Percentiles rank a stretch among this genome's conserved stretches.
Evolutionary conservation across 164 flowering plant genomes (phyloP).

Genomic region (Umbellularia californica): DNA sequence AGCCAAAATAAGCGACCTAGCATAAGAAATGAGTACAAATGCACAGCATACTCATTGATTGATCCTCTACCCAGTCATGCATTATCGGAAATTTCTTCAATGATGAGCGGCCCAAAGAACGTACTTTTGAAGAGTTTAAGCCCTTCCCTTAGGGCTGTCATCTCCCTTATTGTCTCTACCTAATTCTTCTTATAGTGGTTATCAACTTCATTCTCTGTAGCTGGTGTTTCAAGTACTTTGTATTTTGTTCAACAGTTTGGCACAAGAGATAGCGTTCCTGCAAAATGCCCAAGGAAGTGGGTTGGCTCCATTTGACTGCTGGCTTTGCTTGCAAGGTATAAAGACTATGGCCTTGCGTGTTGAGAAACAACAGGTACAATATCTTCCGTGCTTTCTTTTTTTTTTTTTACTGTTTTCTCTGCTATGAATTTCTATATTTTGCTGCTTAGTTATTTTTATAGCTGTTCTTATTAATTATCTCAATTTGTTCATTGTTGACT

Average conservation of each 20-base stretch:
- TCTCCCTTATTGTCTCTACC: background rate
- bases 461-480: background rate
- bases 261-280: slow-evolving; percentile 73
- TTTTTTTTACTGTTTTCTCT: background rate
- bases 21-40: too few relatives aligned
- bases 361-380: slow-evolving; percentile 86
- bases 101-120: background rate
- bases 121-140: background rate
- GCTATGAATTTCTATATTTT: background rate
- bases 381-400: background rate
- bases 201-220: background rate
- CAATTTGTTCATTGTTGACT: background rate
- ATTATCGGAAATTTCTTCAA: too few relatives aligned
- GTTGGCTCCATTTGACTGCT: slow-evolving; percentile 92
- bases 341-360: slow-evolving; percentile 94
- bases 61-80: too few relatives aligned
- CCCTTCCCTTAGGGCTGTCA: background rate
- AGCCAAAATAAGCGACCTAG: too few relatives aligned
- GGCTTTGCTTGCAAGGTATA: slow-evolving; percentile 87
- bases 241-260: slow-evolving; percentile 47
- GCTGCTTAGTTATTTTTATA: background rate
- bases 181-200: background rate
- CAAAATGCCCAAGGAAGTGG: slow-evolving; percentile 98
- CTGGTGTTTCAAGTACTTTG: background rate
- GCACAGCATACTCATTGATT: too few relatives aligned